These are phyloP conservation scores for Pythium guiyangense DNA, from an alignment of 352 stramenopile genomes.

Conservation along the genomic window DNA sequence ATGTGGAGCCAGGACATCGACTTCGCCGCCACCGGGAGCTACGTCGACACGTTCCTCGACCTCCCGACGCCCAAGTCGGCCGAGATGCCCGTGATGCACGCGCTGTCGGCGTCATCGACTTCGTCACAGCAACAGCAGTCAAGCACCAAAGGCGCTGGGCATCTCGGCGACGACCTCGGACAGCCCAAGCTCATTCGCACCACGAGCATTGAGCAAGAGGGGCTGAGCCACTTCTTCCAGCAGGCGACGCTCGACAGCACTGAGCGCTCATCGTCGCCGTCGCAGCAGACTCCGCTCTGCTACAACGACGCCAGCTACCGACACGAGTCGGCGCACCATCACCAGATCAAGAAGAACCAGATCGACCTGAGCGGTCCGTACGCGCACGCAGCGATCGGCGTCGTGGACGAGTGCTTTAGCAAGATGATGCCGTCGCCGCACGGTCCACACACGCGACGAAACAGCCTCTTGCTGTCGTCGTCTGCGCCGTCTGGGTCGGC, in stretches of 20 bases:
- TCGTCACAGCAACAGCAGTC: background rate
- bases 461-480: conserved; percentile 11
- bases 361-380: conserved; percentile 8
- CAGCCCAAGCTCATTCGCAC: conserved; percentile 61
- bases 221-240: conserved; percentile 68
- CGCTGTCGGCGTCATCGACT: conserved; percentile 3
- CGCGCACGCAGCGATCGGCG: conserved; percentile 20
- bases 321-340: conserved; percentile 1
- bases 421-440: conserved; percentile 24
- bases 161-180: conserved; percentile 22
- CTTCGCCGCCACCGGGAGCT: conserved; percentile 30
- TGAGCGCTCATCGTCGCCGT: background rate
- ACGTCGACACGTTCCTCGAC: conserved; percentile 63
- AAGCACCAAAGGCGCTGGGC: background rate
- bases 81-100: conserved; percentile 30
- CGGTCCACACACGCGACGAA: conserved; percentile 1
- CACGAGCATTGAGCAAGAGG: conserved; percentile 72
- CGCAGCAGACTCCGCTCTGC: background rate
- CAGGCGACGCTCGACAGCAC: conserved; percentile 43
- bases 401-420: conserved; percentile 57
- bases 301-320: conserved; percentile 11
- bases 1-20: conserved; percentile 68
- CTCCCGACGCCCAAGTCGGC: conserved; percentile 58
- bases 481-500: conserved; percentile 21
- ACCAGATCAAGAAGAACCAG: conserved; percentile 12